Evolutionary conservation across 306 rosid genomes (phyloP), one percentile per base, ranked within the genome.

Genomic region (Clitoria ternatea): DNA sequence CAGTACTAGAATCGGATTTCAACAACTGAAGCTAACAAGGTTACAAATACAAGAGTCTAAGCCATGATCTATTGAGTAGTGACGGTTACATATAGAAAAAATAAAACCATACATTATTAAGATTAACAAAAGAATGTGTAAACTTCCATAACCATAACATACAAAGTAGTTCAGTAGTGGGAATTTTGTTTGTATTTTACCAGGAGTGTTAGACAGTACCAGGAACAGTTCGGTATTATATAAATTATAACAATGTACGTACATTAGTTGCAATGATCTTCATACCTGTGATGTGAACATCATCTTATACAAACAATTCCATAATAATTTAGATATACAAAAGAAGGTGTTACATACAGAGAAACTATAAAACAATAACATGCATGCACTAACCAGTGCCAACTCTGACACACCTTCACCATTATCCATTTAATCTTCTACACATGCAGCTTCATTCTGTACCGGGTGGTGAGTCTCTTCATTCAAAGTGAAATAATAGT

Each of bases 281-380:
- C 72, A 77, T 70, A 77, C 72, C 68, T 70, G 82, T 75, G 63
- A 70, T 70, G 82, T 75, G 63, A 70, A 85, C 42, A 57, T 74
- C 39, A 72, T 61, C 85, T 71, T 70, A 70, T 80, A 77, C 76
- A 82, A 72, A 79, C 74, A 77, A 76, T 72, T 78, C 64, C 86
- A 70, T 78, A 74, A 70, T 78, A 74, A 68, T 54, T 74, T 50
- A 68, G 65, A 87, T 79, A 57, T 87, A 83, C 90, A 87, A 70
- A 81, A 74, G 72, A 49, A 68, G 29, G 70, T 49, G 49, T 73
- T 74, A 83, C 70, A 76, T 85, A 81, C 57, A 80, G 24, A 77
- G 57, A 84, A 59, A 50, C 69, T 70, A 62, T 29, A 64, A 52
- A 73, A 77, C 81, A 76, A 73, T 18, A 79, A 67, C n/a, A n/a